Base-by-base conservation (phyloP, 1,139 yeast genomes). In the Pichia kudriavzevii region DNA sequence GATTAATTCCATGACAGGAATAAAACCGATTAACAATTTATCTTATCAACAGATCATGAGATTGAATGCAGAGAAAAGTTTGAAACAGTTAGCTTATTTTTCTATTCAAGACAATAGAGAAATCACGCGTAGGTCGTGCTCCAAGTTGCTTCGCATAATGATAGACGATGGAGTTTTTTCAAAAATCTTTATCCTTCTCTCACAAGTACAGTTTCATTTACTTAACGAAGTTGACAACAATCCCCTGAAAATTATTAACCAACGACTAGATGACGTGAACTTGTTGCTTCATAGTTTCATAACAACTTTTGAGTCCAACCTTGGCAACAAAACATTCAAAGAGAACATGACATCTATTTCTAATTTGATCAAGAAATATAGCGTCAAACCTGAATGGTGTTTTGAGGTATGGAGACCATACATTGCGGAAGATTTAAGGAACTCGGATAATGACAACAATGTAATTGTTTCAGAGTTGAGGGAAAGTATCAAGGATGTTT, bases 1-100 rank as follows among this genome's bases (percentile, higher is more conserved):
- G 34, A 58, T 88, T 14, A 59, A 69, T 18, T 69, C 79, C 11
- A 85, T 88, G 81, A 85, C 94, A 13, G 97, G 97, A 4, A 72
- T 87, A 25, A 82, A 80, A 42, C 69, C 78, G 15, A 70, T 69
- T 22, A 64, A 77, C 5, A 79, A 83, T 49, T 60, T 85, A 33
- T 78, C 88, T 0, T 58, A 69, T 6, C 62, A 66, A 18, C 95
- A 85, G 51, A 68, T 88, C 14, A 67, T 74, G 36, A 68, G 76
- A 59, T 61, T 88, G 28, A 79, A 79, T 40, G 74, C 85, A 26
- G 93, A 84, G 1, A 61, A 67, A 1, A 60, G 73, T 11, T 57
- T 88, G 34, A 72, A 73, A 40, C 64, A 65, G 28, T 53, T 71
- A 9, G 83, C 80, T 0, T 74, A 75, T 46, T 59, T 64, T 27